Evolutionary conservation across 805 yeast species (phyloP), one percentile per base, ranked within the genome.

Genomic region (Hanseniaspora meyeri): DNA sequence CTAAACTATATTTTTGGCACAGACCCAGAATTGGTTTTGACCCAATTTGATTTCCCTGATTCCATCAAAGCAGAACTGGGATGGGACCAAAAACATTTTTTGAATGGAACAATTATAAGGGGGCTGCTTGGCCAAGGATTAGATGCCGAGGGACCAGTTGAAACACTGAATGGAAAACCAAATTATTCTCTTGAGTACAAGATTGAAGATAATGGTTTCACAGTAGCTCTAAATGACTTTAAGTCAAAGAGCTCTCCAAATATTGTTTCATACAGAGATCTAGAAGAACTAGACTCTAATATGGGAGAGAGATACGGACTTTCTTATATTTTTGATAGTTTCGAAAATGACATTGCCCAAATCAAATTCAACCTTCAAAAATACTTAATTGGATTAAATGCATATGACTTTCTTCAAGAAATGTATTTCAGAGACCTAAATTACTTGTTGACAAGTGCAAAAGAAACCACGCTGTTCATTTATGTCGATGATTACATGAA

Each of bases 341-440:
- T 69, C 8, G 51, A 66, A 10, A 16, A 29, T 38, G 42, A 20
- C 29, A n/a, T 16, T 7, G 1, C 19, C n/a, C 3, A 49, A 12
- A 14, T 54, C 78, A 19, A 60, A 59, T 1, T 77, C 80, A 79
- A 80, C 36, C 78, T 80, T 0, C 73, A 80, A 60, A 83, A 80
- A 63, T 77, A 80, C 61, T 65, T 84, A 2, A 70, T 78, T 53
- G 88, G 86, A 0, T 65, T 81, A 46, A 76, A 81, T 58, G 81
- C 80, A 51, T 72, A 82, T 2, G 73, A 73, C 31, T 81, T 87
- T 65, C 90, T 86, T 6, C 75, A 77, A n/a, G 95, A 87, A 62
- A 61, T 87, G 16, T 72, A 78, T 46, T 77, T 86, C 54, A 77
- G 89, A 58, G 75, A 77, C 12, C 67, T 87, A 19, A 68, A 72